These are phyloP conservation scores for Arachis stenosperma DNA, from an alignment of 306 rosid genomes.

Conservation along the genomic window DNA sequence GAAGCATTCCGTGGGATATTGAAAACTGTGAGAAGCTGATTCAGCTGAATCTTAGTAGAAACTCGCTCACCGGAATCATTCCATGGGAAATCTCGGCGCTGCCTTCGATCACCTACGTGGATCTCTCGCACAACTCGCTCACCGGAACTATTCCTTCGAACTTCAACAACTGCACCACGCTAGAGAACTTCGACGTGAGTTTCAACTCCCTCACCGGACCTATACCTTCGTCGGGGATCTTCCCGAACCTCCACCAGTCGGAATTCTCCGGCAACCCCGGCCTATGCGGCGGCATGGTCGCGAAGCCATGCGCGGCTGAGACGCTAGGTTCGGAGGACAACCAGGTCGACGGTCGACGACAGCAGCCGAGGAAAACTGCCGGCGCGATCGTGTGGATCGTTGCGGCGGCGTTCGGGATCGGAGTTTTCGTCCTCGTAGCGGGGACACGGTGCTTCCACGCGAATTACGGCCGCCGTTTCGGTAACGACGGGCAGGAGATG, in stretches of 20 bases:
- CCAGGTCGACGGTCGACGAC: conserved; percentile 44
- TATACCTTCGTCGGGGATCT: conserved; percentile 68
- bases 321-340: conserved; percentile 33
- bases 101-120: conserved; percentile 79
- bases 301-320: conserved; percentile 66
- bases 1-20: conserved; percentile 82
- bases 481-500: conserved; percentile 42
- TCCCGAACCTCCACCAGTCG: conserved; percentile 70
- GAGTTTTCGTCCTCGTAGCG: conserved; percentile 74
- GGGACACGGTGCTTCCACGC: conserved; percentile 90
- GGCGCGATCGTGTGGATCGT: conserved; percentile 89
- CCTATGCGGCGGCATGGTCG: conserved; percentile 66
- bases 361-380: conserved; percentile 69
- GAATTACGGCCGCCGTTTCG: conserved; percentile 55
- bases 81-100: conserved; percentile 91
- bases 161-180: conserved; percentile 72
- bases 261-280: conserved; percentile 79
- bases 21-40: conserved; percentile 78
- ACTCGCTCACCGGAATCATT: conserved; percentile 79
- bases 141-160: conserved; percentile 86
- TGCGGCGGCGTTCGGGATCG: conserved; percentile 91
- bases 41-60: conserved; percentile 61
- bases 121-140: conserved; percentile 76
- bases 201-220: conserved; percentile 82
- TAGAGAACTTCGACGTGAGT: conserved; percentile 76